Base-by-base conservation (phyloP, 2,329 filamentous ascomycete species). In the Penicillium italicum region DNA sequence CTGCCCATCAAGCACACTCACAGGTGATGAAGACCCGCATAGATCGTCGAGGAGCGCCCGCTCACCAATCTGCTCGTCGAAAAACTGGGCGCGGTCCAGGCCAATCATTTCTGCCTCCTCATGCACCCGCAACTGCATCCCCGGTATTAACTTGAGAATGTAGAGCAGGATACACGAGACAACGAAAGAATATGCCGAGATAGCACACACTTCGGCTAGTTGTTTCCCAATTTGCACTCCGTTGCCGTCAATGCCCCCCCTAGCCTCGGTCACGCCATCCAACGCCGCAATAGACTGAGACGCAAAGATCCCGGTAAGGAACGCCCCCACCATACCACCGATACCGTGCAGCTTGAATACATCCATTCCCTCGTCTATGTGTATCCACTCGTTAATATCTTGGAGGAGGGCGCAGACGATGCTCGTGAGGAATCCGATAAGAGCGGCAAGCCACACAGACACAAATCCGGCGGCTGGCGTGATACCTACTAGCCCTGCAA, bases 401-500 rank as follows among this genome's bases (percentile, higher is more conserved):
- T 81, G 76, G 37, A 78, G 72, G 1, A 73, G 65, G 9, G 79
- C 74, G 67, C 81, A 83, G 24, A 80, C 72, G 8, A 79, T 73
- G 9, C 76, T 78, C 4, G 81, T 83, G 31, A 84, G 60, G 72
- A 84, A 82, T 5, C 81, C 82, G 60, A 84, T 83, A 26, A 81
- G 71, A 1, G 79, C 81, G 16, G 80, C 81, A 33, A 80, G 74
- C 80, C 80, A 83, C 45, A 77, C 65, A 26, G 75, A 76, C 20
- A 82, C 79, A 59, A 75, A 82, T 49, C 80, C 80, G 12, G 80
- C 80, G 14, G 79, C 81, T 12, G 81, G 81, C 0, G 81, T 83
- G 65, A 84, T 83, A n/a, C 81, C 81, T n/a, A 85, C 81, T 1
- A 84, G 77, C 34, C 82, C 82, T 42, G 81, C 80, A 59, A 84